Percentiles rank a stretch among this genome's conserved stretches.
These are phyloP conservation scores for Hansenula sp. DNA, from an alignment of 1,139 yeast genomes.

Conservation along the genomic window DNA sequence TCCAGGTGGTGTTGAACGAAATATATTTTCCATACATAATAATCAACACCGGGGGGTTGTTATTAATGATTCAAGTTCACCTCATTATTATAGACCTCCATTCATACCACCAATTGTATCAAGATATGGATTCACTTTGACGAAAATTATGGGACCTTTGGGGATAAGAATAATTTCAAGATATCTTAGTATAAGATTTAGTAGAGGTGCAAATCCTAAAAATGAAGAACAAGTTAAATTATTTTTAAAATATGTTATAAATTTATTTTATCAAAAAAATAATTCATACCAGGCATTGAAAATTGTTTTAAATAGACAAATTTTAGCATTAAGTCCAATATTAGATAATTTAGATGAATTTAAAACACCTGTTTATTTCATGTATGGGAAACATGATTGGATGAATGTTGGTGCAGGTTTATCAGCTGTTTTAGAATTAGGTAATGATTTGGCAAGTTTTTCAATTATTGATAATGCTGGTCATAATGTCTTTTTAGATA, in stretches of 20 bases:
- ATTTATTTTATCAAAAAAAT: slow-evolving; percentile 22
- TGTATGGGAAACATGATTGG: slow-evolving; percentile 84
- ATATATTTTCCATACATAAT: slow-evolving; percentile 57
- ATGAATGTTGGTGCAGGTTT: slow-evolving; percentile 77
- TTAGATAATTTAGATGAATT: slow-evolving; percentile 51
- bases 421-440: slow-evolving; percentile 25
- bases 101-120: slow-evolving; percentile 25
- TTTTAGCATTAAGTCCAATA: slow-evolving; percentile 74
- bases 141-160: slow-evolving; percentile 51
- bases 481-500: slow-evolving; percentile 77
- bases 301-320: slow-evolving; percentile 13
- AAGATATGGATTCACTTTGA: slow-evolving; percentile 36
- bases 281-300: slow-evolving; percentile 14
- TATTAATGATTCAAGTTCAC: slow-evolving; percentile 9
- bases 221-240: slow-evolving; percentile 22
- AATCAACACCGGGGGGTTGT: slow-evolving; percentile 19
- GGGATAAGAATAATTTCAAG: slow-evolving; percentile 56
- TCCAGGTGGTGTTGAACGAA: slow-evolving; percentile 87
- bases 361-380: slow-evolving; percentile 42
- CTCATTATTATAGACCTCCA: slow-evolving; percentile 18
- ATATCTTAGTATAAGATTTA: slow-evolving; percentile 47
- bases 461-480: slow-evolving; percentile 55
- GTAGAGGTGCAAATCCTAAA: slow-evolving; percentile 21
- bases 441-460: slow-evolving; percentile 29
- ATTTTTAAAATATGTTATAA: slow-evolving; percentile 22